A percentile compares a stretch with the other conserved stretches of the same genome.
These are phyloP conservation scores for Pascua sp. DNA, from an alignment of 1,284 basidiomycete genomes.

Conservation along the genomic window DNA sequence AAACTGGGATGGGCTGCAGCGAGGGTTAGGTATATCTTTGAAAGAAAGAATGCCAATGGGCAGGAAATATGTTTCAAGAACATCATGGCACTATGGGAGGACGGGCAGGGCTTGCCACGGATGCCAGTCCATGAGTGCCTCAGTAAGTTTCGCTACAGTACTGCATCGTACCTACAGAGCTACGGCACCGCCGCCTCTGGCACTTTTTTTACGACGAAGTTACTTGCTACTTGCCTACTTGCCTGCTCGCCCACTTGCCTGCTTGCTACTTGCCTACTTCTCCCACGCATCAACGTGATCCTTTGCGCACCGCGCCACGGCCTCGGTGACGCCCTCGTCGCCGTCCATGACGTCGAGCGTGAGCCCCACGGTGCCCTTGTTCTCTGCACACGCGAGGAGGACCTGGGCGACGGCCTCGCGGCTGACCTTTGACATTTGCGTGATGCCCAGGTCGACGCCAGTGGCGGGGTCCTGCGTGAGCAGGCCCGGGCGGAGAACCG, in stretches of 20 bases:
- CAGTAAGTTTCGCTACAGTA: too few relatives aligned
- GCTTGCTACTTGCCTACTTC: background rate
- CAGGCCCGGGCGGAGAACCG: slow-evolving; percentile 64
- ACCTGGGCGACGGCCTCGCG: slow-evolving; percentile 63
- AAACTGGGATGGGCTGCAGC: too few relatives aligned
- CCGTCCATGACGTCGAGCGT: slow-evolving; percentile 65
- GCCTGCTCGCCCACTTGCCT: background rate
- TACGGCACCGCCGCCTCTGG: too few relatives aligned
- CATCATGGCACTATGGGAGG: too few relatives aligned
- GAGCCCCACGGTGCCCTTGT: slow-evolving; percentile 60
- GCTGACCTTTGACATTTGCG: slow-evolving; percentile 52
- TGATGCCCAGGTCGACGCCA: slow-evolving; percentile 59
- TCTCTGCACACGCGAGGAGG: slow-evolving; percentile 56
- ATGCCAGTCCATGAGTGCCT: too few relatives aligned
- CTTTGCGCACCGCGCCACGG: slow-evolving; percentile 66
- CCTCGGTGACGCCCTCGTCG: slow-evolving; percentile 54
- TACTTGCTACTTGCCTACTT: too few relatives aligned
- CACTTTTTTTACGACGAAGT: too few relatives aligned
- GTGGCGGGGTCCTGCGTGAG: slow-evolving; percentile 58
- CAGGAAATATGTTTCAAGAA: too few relatives aligned
- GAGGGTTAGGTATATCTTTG: too few relatives aligned
- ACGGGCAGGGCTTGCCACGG: too few relatives aligned
- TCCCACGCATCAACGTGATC: slow-evolving; percentile 32
- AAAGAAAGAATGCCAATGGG: too few relatives aligned
- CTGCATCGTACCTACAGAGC: too few relatives aligned